Conservation (phyloP, 805 yeast species). For the Candida sakaeoensis region DNA sequence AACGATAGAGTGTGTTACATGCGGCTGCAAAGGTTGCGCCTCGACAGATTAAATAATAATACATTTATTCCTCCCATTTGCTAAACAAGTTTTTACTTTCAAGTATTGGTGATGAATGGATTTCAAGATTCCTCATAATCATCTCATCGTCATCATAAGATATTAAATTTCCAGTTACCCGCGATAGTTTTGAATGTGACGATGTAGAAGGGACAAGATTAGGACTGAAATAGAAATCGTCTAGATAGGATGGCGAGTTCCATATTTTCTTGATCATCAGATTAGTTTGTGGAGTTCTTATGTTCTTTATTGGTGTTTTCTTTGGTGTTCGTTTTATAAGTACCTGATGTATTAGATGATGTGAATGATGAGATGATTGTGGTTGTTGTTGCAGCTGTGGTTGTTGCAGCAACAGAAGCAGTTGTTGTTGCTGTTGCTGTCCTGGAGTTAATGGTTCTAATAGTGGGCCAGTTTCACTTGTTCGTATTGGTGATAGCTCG, state of each 20-base stretch:
- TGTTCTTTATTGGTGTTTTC: slow-evolving; percentile 33
- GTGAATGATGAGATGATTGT: slow-evolving; percentile 13
- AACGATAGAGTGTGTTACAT: slow-evolving; percentile 59
- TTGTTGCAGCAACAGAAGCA: slow-evolving; percentile 20
- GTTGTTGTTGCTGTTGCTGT: neutral
- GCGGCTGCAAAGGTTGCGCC: slow-evolving; percentile 86
- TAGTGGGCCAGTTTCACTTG: slow-evolving; percentile 60
- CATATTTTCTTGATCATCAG: slow-evolving; percentile 51
- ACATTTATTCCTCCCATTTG: slow-evolving; percentile 4
- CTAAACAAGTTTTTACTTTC: slow-evolving; percentile 9
- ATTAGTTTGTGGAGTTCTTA: slow-evolving; percentile 39
- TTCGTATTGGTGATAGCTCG: slow-evolving; percentile 58
- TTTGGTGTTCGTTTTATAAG: slow-evolving; percentile 28
- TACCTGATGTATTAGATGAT: slow-evolving; percentile 8
- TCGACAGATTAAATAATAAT: slow-evolving; percentile 53
- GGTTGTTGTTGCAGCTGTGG: slow-evolving; percentile 24
- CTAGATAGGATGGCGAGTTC: slow-evolving; percentile 65
- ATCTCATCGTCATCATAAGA: slow-evolving; percentile 46
- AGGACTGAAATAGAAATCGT: slow-evolving; percentile 60
- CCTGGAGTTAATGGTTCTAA: slow-evolving; percentile 63
- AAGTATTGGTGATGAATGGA: slow-evolving; percentile 10
- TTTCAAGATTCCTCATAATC: slow-evolving; percentile 39
- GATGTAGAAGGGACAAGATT: slow-evolving; percentile 11
- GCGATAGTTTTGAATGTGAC: slow-evolving; percentile 15
- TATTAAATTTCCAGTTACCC: slow-evolving; percentile 20